Percentiles rank a stretch among this genome's conserved stretches.
These are phyloP conservation scores for Ceratobasidium sp. DNA, from an alignment of 1,284 basidiomycete genomes.

Conservation along the genomic window DNA sequence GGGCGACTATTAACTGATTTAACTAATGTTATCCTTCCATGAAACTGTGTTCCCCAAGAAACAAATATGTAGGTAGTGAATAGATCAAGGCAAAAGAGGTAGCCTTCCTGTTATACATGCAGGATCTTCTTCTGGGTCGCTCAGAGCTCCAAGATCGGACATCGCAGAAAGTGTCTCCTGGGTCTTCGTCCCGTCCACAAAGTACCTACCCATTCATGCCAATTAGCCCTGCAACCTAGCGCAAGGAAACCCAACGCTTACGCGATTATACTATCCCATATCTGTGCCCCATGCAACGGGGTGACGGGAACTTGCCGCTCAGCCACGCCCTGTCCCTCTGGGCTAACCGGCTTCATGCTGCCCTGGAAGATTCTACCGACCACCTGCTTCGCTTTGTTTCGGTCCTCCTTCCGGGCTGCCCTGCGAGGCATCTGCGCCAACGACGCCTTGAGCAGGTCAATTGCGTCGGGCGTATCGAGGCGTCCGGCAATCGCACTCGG, in stretches of 20 bases:
- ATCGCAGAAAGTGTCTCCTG: slow-evolving; percentile 20
- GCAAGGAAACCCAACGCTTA: slow-evolving; percentile 3
- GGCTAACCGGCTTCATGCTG: slow-evolving; percentile 29
- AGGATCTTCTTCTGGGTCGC: slow-evolving; percentile 20
- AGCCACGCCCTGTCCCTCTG: slow-evolving; percentile 28
- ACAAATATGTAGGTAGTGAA: no score
- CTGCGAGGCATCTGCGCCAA: slow-evolving; percentile 31
- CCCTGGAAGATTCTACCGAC: slow-evolving; percentile 23
- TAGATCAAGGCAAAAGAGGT: no score
- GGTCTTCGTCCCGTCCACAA: slow-evolving; percentile 34
- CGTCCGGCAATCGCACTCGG: slow-evolving; percentile 47
- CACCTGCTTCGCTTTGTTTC: slow-evolving; percentile 27
- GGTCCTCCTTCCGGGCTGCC: not conserved
- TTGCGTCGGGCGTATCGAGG: slow-evolving; percentile 45
- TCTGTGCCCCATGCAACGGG: slow-evolving; percentile 38
- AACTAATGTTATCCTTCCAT: no score
- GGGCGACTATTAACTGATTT: no score
- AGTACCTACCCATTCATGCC: slow-evolving; percentile 12
- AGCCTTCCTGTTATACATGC: no score
- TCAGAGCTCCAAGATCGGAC: not conserved
- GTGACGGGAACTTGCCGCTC: slow-evolving; percentile 41
- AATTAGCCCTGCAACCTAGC: not conserved
- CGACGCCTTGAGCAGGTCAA: slow-evolving; percentile 42
- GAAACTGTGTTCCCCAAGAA: no score
- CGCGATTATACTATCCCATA: slow-evolving; percentile 41